Evolutionary conservation across 192 early-diverging fungal genomes (phyloP), one percentile per base, ranked within the genome.

Genomic region (Phycomyces nitens): DNA sequence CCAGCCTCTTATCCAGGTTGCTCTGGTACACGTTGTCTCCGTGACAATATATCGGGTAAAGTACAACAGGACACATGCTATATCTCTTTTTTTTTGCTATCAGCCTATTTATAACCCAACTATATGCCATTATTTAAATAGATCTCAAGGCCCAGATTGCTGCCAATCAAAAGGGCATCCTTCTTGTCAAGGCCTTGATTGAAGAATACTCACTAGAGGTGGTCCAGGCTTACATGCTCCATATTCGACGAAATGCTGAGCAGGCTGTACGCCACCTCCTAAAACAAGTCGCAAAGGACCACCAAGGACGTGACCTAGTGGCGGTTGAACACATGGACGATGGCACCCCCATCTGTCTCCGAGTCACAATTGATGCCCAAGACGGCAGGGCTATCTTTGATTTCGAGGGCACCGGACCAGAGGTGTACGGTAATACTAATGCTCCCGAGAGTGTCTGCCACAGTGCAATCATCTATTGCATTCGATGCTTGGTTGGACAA

Each of bases 141-240:
- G 95, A 97, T 67, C 75, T 99, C 65, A 94, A 95, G 77, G 97
- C 97, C 8, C 97, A 99, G 63, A 88, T 97, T 52, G 97, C 97
- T 11, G 97, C 97, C 34, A 99, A 99, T 74, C 89, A 96, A 58
- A 84, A 90, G 50, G 97, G 97, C 8, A 97, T 99, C 51, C 66
- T 69, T 1, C 84, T 99, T 21, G 84, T 97, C 18, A 83, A 84
- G 66, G 74, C 78, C 2, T 74, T 99, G 61, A 94, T 96, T 64
- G 62, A 68, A 6, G 94, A 97, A 74, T 96, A 93, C 60, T 84
- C 92, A 0, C 71, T 95, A 43, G 78, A 86, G 21, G 87, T 90
- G 0, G 94, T 99, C 1, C 94, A 97, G 65, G 92, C 94, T 14
- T 99, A 99, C 60, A 99, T 99, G 97, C 68, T 75, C 49, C 88